Evolutionary conservation across 805 yeast genomes (phyloP).

Genomic region (Candida bentonensis): DNA sequence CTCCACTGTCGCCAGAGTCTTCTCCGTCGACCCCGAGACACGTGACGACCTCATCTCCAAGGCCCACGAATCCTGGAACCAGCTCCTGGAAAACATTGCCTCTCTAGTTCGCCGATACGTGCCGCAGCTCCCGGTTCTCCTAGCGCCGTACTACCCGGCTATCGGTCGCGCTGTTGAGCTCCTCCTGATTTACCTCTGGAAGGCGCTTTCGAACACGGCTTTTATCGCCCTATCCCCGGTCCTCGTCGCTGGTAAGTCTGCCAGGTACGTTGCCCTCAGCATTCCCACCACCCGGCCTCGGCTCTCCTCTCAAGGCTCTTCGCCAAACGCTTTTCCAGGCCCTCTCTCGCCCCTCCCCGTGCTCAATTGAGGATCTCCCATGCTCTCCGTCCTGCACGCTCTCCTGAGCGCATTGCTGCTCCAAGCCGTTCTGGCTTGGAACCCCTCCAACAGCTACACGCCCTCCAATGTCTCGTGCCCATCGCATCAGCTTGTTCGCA

Average conservation of each 20-base stretch:
- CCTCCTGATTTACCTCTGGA: not conserved
- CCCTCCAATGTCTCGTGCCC: slow-evolving; percentile 36
- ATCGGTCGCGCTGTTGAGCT: not conserved
- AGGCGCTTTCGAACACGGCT: not conserved
- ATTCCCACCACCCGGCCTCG: slow-evolving; percentile 3
- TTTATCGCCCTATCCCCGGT: not conserved
- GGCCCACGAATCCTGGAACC: not conserved
- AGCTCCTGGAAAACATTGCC: not conserved
- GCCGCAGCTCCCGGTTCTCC: not conserved
- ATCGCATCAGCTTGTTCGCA: slow-evolving; percentile 16
- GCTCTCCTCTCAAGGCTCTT: not conserved
- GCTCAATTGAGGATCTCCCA: not conserved
- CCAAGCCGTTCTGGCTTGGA: slow-evolving; percentile 10
- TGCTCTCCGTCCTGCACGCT: not conserved
- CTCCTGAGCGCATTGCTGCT: not conserved
- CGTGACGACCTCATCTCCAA: not conserved
- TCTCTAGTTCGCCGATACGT: not conserved
- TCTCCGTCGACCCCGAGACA: not conserved
- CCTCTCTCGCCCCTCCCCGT: not conserved
- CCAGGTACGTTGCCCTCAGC: not conserved
- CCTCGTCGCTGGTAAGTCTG: not conserved
- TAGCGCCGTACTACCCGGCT: not conserved
- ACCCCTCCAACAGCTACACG: slow-evolving; percentile 30
- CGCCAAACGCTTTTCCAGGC: not conserved
- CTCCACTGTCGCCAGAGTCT: not conserved